These are phyloP conservation scores for Lathyrus oleraceus DNA, from an alignment of 306 rosid species.

Conservation along the genomic window DNA sequence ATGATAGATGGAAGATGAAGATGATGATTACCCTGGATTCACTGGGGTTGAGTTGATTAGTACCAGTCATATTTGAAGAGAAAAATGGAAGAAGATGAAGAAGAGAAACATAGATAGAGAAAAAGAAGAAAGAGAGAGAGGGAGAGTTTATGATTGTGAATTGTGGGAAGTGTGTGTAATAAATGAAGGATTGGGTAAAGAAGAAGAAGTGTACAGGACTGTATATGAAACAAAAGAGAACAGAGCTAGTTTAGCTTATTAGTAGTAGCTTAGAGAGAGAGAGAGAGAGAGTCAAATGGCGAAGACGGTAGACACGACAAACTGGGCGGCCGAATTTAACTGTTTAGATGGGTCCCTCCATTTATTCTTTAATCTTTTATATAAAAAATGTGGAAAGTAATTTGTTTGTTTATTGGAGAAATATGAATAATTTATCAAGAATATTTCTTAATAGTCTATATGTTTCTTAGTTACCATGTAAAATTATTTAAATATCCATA, in stretches of 20 bases:
- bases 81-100: constrained; percentile 27
- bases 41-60: constrained; percentile 66
- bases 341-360: constrained; percentile 56
- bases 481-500: too few relatives aligned
- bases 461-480: too few relatives aligned
- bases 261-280: constrained; percentile 16
- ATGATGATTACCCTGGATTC: constrained; percentile 64
- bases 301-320: constrained; percentile 90
- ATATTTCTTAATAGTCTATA: too few relatives aligned
- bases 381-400: too few relatives aligned
- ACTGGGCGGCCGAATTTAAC: constrained; percentile 73
- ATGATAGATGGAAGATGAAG: background rate
- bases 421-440: too few relatives aligned
- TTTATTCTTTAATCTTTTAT: background rate
- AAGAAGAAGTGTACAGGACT: constrained; percentile 1
- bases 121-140: constrained; percentile 23
- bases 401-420: too few relatives aligned
- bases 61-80: constrained; percentile 53
- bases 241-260: constrained; percentile 43
- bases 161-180: background rate
- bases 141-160: constrained; percentile 19
- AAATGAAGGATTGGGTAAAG: constrained; percentile 16
- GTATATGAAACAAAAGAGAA: constrained; percentile 22
- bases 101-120: constrained; percentile 15
- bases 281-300: constrained; percentile 55